Conservation (phyloP, 2,329 filamentous ascomycete species). For the Cytospora leucostoma region DNA sequence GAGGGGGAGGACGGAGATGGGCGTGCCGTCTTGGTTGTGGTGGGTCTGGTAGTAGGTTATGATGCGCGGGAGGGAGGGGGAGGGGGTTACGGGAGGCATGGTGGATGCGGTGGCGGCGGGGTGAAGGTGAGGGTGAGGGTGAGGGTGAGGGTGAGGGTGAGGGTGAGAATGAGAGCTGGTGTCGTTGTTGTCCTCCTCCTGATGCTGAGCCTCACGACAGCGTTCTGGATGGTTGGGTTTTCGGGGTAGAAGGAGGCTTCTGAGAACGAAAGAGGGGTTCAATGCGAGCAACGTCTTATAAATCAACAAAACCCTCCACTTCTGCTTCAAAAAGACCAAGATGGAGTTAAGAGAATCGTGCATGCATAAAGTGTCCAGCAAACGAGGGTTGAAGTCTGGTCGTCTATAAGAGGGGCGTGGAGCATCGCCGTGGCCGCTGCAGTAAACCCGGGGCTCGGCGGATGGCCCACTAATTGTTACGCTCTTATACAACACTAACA, state of each 20-base stretch:
- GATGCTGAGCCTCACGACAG: neutral
- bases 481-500: no score
- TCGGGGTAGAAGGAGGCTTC: constrained; percentile 16
- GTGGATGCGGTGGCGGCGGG: neutral
- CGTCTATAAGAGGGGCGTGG: neutral
- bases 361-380: constrained; percentile 9
- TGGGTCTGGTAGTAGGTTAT: constrained; percentile 47
- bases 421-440: neutral
- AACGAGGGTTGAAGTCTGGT: neutral
- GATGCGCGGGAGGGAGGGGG: constrained; percentile 34
- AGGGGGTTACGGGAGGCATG: constrained; percentile 36
- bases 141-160: constrained; percentile 4
- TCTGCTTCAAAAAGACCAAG: constrained; percentile 16
- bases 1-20: constrained; percentile 46
- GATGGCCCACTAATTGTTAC: no score
- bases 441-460: no score
- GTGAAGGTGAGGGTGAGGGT: constrained; percentile 2
- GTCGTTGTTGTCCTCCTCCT: neutral
- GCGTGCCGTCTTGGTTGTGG: constrained; percentile 40
- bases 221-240: neutral
- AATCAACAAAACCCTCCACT: constrained; percentile 25
- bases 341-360: constrained; percentile 6
- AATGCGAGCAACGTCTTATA: constrained; percentile 24
- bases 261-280: constrained; percentile 23
- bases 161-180: neutral